Evolutionary conservation across 169 alveolate genomes (phyloP), one percentile per base, ranked within the genome.

Genomic region (Cryptosporidium andersoni): DNA sequence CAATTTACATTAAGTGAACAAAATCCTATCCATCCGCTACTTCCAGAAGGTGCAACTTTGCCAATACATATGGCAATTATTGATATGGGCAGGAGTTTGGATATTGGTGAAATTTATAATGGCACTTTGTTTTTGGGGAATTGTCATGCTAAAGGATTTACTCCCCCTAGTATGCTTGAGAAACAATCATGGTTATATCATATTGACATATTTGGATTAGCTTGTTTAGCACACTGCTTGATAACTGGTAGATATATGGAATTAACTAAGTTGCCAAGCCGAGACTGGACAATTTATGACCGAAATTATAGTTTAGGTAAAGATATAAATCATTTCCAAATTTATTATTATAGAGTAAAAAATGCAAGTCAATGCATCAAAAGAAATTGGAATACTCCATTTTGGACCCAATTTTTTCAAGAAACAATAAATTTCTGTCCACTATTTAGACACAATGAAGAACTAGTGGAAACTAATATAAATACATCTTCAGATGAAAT

Each of bases 161-260:
- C 60, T 58, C 85, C 85, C 8, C 85, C 85, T 12, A 68, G 55
- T 12, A 74, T 74, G 85, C 48, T 74, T 25, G 85, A 74, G 49
- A 74, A 74, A 48, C 58, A 58, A 3, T 68, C 85, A 8, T 74
- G 85, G 85, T n/a, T 74, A 3, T 68, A 74, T 63, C 85, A 74
- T 34, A 74, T 74, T 42, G 85, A 74, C 45, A 60, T 74, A 25
- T 74, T 74, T 58, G 85, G 85, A 11, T 58, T 74, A 12, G 85
- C 85, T 49, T 74, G 74, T 42, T 58, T 68, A 42, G 14, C 43
- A 4, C 85, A 74, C 45, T 74, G 85, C 43, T 16, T 74, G 45
- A 74, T 74, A 58, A 74, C 85, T 3, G 85, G 85, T 25, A 56
- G 74, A 62, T 74, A 74, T 74, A 58, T 74, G 85, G 85, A 74